phyloP scores from a whole-genome alignment of 2,329 filamentous ascomycete genomes.

The Periconia sp. region DNA sequence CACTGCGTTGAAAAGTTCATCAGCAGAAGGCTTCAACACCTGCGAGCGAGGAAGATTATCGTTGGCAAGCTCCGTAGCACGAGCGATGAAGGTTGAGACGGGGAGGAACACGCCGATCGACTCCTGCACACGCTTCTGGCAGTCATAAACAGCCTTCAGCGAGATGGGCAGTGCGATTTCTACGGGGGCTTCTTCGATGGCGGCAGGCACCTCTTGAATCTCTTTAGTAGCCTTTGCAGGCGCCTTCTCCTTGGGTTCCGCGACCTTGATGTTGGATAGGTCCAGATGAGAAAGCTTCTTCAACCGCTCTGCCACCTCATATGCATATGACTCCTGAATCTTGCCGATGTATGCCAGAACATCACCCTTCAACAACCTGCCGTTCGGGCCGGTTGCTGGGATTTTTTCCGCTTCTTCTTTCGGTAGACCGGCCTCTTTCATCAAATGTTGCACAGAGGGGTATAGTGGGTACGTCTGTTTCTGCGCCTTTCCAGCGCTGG shows the following conservation, averaged over 20 bases:
- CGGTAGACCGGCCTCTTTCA: slow-evolving; percentile 77
- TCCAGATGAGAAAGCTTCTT: slow-evolving; percentile 81
- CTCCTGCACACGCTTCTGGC: slow-evolving; percentile 77
- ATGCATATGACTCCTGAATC: slow-evolving; percentile 72
- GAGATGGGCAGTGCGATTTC: slow-evolving; percentile 75
- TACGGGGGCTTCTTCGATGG: slow-evolving; percentile 52
- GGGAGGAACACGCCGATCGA: slow-evolving; percentile 80
- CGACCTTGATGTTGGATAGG: slow-evolving; percentile 91
- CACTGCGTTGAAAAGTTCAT: slow-evolving; percentile 88
- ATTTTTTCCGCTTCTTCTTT: slow-evolving; percentile 78
- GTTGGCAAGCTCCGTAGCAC: slow-evolving; percentile 85
- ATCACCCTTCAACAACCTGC: slow-evolving; percentile 91
- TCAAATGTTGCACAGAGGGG: slow-evolving; percentile 80
- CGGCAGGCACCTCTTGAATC: slow-evolving; percentile 37
- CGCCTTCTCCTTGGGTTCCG: slow-evolving; percentile 48
- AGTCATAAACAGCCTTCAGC: slow-evolving; percentile 73
- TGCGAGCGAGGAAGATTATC: slow-evolving; percentile 74
- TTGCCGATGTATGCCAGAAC: slow-evolving; percentile 85
- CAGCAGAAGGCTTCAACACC: slow-evolving; percentile 65
- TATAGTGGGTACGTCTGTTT: slow-evolving; percentile 73
- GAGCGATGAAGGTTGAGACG: slow-evolving; percentile 81
- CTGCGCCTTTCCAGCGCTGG: slow-evolving; percentile 50
- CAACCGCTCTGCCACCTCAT: slow-evolving; percentile 69
- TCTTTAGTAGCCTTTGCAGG: slow-evolving; percentile 51
- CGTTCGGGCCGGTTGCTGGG: slow-evolving; percentile 81